Base-by-base conservation (phyloP, 1,139 yeast species). In the Candida dubliniensis region DNA sequence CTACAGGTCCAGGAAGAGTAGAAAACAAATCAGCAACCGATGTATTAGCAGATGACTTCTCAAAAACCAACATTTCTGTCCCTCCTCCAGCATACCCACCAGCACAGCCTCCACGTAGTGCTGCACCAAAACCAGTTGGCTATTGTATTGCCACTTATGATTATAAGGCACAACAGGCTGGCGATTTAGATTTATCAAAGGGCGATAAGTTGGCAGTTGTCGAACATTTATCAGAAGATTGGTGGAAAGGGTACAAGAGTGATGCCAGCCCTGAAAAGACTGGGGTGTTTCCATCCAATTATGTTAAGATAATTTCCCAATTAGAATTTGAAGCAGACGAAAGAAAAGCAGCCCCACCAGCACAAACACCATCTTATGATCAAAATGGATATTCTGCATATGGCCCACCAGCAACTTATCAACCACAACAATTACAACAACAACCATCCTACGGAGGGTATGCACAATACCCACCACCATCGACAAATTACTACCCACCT, bases 251-350 rank as follows among this genome's bases (percentile, higher is more conserved):
- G 36, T 71, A 67, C 56, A 64, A 59, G 47, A 54, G 57, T 42
- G 71, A 71, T 23, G 67, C 71, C 46, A 52, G 64, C 34, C 61
- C 71, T 11, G 76, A 79, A 35, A 79, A 80, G 36, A 77, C 78
- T 8, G 99, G 99, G 24, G 83, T 91, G 56, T 91, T 93, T 70
- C 99, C 99, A 6, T 72, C 95, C 2, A 89, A 89, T 63, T 93
- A 93, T 60, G 95, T 89, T 38, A 74, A 69, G 48, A 63, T 74
- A 4, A 65, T 77, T 8, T 69, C 71, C 14, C 68, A 69, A 42
- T 55, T 64, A 14, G 76, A 69, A 35, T 66, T 59, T 48, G 53
- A 66, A 34, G 34, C 46, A n/a, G 31, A 46, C n/a, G 42, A 47
- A 38, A 40, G 47, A 15, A 40, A 45, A 10, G 40, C 47, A 13